Evolutionary conservation across 1,284 basidiomycete genomes (phyloP), one percentile per base, ranked within the genome.

Genomic region (Sanguinoderma infundibulare): DNA sequence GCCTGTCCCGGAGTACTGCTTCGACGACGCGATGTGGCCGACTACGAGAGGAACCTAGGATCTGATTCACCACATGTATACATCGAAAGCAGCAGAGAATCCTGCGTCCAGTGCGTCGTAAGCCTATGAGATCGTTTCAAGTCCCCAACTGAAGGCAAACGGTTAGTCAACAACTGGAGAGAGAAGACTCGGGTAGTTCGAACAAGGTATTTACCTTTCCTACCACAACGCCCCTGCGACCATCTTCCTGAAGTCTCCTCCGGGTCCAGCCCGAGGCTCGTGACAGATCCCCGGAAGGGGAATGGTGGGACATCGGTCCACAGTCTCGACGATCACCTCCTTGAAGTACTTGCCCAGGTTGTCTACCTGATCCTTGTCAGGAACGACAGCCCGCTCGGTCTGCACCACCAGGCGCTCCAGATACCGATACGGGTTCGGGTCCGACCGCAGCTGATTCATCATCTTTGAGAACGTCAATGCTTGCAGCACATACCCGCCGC

Each of bases 141-240:
- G n/a, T n/a, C n/a, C n/a, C n/a, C n/a, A n/a, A n/a, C n/a, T n/a
- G n/a, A n/a, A n/a, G n/a, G n/a, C n/a, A n/a, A n/a, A n/a, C n/a
- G n/a, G n/a, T n/a, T n/a, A n/a, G n/a, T n/a, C n/a, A n/a, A n/a
- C n/a, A n/a, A n/a, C n/a, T n/a, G n/a, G n/a, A n/a, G n/a, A n/a
- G n/a, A n/a, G n/a, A n/a, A n/a, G n/a, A n/a, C n/a, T n/a, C n/a
- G n/a, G n/a, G n/a, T n/a, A n/a, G n/a, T n/a, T n/a, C n/a, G n/a
- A n/a, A n/a, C n/a, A 20, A n/a, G 28, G 5, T 22, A 20, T n/a
- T 26, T 26, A 35, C 30, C 24, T 35, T 14, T 35, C 12, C 8
- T 38, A 53, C 52, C 52, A 53, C 26, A 38, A 26, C 26, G 52
- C 52, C n/a, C 52, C 52, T 5, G 46, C 46, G 15, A 49, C 52